These are phyloP conservation scores for Ceratobasidium sp. DNA, from an alignment of 1,284 basidiomycete genomes.

Conservation along the genomic window DNA sequence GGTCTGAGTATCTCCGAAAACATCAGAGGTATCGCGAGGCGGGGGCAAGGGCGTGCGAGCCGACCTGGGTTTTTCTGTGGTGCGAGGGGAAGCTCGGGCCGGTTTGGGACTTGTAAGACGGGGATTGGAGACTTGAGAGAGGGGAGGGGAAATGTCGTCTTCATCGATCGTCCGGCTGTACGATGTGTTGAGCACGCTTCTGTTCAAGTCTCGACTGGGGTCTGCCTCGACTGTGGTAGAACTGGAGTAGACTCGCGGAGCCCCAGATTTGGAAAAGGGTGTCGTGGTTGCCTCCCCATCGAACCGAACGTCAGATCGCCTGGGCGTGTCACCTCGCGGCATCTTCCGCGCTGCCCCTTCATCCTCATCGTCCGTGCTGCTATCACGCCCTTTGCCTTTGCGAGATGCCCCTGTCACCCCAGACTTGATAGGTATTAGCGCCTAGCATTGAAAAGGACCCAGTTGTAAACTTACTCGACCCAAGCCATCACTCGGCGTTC, in stretches of 20 bases:
- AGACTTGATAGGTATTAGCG: not conserved
- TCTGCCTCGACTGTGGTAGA: constrained; percentile 14
- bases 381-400: constrained; percentile 25
- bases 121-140: constrained; percentile 5
- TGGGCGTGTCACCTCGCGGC: constrained; percentile 11
- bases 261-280: not conserved
- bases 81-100: constrained; percentile 8
- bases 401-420: not conserved
- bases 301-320: constrained; percentile 2
- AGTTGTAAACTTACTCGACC: not conserved
- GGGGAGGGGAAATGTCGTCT: constrained; percentile 9
- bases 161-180: constrained; percentile 29
- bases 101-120: not conserved
- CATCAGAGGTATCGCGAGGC: constrained; percentile 8
- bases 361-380: constrained; percentile 25
- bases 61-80: not conserved
- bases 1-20: constrained; percentile 23
- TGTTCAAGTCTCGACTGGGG: not conserved
- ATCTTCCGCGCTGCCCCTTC: constrained; percentile 22
- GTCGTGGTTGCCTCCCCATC: not conserved
- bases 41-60: not conserved
- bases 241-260: not conserved
- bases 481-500: not conserved
- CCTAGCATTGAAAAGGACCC: not conserved
- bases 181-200: constrained; percentile 1